Evolutionary conservation across 73 alveolate species (phyloP).

Genomic region (Breviolum minutum): DNA sequence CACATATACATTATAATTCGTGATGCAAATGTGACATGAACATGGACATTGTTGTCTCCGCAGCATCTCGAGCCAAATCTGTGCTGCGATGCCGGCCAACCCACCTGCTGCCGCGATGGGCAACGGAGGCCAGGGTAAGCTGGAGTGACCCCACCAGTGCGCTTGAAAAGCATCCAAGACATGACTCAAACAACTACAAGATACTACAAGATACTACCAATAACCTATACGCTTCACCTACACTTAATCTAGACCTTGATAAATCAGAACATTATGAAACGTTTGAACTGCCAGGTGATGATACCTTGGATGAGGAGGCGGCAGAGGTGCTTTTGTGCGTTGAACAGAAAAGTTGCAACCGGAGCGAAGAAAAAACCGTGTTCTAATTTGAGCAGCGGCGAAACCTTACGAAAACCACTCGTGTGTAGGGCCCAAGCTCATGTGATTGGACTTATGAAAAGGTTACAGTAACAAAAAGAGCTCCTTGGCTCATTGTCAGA

Average conservation of each 20-base stretch:
- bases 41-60: neutral
- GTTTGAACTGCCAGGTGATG: neutral
- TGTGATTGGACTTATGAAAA: neutral
- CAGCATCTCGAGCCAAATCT: neutral
- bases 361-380: no score
- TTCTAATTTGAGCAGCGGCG: no score
- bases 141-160: neutral
- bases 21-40: no score
- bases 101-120: neutral
- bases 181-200: no score
- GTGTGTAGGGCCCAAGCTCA: neutral
- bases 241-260: no score
- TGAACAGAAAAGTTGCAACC: neutral
- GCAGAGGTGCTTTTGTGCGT: neutral
- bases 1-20: no score
- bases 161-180: neutral
- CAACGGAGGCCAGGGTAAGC: neutral
- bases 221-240: no score
- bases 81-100: slow-evolving; percentile 17
- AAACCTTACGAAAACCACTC: no score
- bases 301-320: slow-evolving; percentile 4
- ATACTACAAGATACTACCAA: no score
- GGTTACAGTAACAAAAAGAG: neutral
- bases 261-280: neutral
- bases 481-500: neutral